A percentile compares a stretch with the other conserved stretches of the same genome.
phyloP scores from a whole-genome alignment of 176 grass and related monocot genomes.

The Carex scoparia region DNA sequence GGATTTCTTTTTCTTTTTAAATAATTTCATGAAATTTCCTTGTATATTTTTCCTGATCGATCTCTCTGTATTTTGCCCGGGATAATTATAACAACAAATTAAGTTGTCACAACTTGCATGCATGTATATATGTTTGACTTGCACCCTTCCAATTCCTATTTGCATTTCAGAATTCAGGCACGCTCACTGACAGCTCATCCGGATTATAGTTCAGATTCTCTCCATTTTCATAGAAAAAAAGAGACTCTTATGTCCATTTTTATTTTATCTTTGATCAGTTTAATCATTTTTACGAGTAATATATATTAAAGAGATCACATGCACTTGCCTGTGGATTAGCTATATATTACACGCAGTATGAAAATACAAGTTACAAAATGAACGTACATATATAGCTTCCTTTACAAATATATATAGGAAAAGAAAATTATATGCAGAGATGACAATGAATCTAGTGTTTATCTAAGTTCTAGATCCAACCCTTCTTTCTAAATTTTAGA shows the following conservation, averaged over 20 bases:
- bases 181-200: slow-evolving; percentile 11
- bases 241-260: background rate
- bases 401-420: background rate
- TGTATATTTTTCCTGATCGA: background rate
- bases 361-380: background rate
- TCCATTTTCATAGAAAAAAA: slow-evolving; percentile 2
- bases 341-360: background rate
- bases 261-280: background rate
- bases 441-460: no score
- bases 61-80: background rate
- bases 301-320: background rate
- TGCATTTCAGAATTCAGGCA: slow-evolving; percentile 9
- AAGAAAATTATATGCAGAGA: no score
- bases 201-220: background rate
- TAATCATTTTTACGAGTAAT: background rate
- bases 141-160: slow-evolving; percentile 4
- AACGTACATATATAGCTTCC: background rate
- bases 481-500: no score
- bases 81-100: background rate
- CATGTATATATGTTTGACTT: slow-evolving; percentile 12
- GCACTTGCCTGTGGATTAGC: background rate
- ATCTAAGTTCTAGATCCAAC: no score
- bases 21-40: background rate
- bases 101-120: background rate
- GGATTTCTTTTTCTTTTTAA: no score